Evolutionary conservation across 2,329 filamentous ascomycete species (phyloP), one percentile per base, ranked within the genome.

Genomic region (Trichoderma guizhouense): DNA sequence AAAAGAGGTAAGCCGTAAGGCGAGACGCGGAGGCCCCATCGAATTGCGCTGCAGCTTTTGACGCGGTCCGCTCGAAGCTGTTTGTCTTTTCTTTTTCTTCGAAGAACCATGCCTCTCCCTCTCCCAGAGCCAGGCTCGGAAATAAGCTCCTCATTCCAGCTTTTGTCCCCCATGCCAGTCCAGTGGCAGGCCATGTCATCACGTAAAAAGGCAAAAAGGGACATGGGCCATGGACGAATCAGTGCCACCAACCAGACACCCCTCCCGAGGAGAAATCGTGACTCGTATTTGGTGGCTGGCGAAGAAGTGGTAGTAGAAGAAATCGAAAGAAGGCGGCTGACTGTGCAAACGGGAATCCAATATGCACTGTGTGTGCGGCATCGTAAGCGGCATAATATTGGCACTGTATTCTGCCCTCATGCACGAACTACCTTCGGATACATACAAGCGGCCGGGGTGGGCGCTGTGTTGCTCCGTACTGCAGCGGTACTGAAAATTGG

Each of bases 131-230:
- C 30, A 32, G 18, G n/a, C 12, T 60, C 65, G 55, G 65, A 68
- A 51, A 68, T 68, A 68, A 68, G 65, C 65, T 60, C 65, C 65
- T 68, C 65, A 68, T 68, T 68, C 65, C 65, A 68, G 65, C 65
- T 60, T 68, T 55, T 57, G 55, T 43, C 53, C 18, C 39, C 62
- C 62, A 51, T 64, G 62, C 62, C 62, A 64, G 62, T 51, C 62
- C 62, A 64, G 62, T 51, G 39, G 62, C 62, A 18, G 62, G 36
- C 39, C 62, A 64, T 51, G 62, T 66, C 63, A 66, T 66, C 63
- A 66, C 63, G 62, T 66, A 66, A 66, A 55, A 26, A 34, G 12
- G 26, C 51, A 43, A 51, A 51, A 43, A n/a, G 61, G 61, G 26
- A 28, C 39, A 36, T 30, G 61, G 61, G 26, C 18, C n/a, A 24